These are phyloP conservation scores for Pichia sp. DNA, from an alignment of 1,139 yeast species.

Conservation along the genomic window DNA sequence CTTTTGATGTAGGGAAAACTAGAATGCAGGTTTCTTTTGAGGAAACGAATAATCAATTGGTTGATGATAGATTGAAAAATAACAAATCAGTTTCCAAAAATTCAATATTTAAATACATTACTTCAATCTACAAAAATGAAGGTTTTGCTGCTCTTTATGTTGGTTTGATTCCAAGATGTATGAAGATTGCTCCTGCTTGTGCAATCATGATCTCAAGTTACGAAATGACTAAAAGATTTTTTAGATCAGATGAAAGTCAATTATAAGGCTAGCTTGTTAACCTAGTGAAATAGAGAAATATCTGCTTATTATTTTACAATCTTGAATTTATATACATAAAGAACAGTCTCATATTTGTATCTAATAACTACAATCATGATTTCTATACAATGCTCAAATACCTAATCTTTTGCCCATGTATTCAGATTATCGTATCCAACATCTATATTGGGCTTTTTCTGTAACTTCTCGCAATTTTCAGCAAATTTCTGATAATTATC, in stretches of 20 bases:
- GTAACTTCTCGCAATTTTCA: not conserved
- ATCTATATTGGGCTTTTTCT: not conserved
- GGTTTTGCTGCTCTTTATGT: constrained; percentile 75
- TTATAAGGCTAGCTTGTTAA: too few relatives aligned
- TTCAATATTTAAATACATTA: constrained; percentile 61
- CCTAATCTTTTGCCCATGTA: not conserved
- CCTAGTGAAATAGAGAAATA: too few relatives aligned
- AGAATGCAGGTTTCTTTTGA: constrained; percentile 63
- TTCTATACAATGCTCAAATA: not conserved
- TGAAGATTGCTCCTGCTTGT: constrained; percentile 94
- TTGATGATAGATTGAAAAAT: constrained; percentile 7
- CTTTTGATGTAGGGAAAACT: constrained; percentile 96
- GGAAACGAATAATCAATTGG: constrained; percentile 12
- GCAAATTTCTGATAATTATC: not conserved
- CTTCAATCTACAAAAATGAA: constrained; percentile 56
- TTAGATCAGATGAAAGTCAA: constrained; percentile 27
- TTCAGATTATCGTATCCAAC: not conserved
- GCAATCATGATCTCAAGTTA: constrained; percentile 97
- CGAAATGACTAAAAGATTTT: constrained; percentile 74
- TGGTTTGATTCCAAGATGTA: constrained; percentile 77
- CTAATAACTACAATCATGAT: too few relatives aligned
- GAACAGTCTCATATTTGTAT: too few relatives aligned
- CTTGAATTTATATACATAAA: too few relatives aligned
- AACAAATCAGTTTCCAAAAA: constrained; percentile 19
- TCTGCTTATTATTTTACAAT: too few relatives aligned